Evolutionary conservation across 2,329 filamentous ascomycete species (phyloP).

Genomic region (Orbilia quercus): DNA sequence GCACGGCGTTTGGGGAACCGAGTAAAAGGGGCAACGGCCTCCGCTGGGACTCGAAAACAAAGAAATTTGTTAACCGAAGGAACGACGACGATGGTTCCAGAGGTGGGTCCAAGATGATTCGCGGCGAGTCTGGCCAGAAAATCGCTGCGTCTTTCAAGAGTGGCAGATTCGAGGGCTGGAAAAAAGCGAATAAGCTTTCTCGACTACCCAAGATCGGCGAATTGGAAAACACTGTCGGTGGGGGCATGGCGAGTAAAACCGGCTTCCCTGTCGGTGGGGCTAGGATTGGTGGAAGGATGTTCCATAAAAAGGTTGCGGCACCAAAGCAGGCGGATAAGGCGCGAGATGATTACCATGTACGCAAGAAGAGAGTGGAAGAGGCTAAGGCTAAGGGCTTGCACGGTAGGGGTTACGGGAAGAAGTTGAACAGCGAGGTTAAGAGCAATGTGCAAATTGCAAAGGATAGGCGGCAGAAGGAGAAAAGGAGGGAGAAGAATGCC

Average conservation of each 20-base stretch:
- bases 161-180: constrained; percentile 93
- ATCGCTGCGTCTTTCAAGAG: constrained; percentile 93
- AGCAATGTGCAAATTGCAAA: constrained; percentile 85
- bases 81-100: constrained; percentile 95
- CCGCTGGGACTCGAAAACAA: constrained; percentile 97
- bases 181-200: constrained; percentile 82
- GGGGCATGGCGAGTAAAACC: constrained; percentile 61
- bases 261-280: constrained; percentile 72
- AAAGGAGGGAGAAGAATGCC: constrained; percentile 86
- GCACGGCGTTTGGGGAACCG: constrained; percentile 77
- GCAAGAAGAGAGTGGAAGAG: constrained; percentile 88
- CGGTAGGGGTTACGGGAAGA: constrained; percentile 77
- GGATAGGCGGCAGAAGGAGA: constrained; percentile 80
- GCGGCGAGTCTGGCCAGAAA: constrained; percentile 92
- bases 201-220: constrained; percentile 85
- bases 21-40: constrained; percentile 74
- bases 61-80: constrained; percentile 89
- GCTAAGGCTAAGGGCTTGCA: constrained; percentile 83
- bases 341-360: constrained; percentile 87
- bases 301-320: constrained; percentile 83
- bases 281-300: constrained; percentile 59
- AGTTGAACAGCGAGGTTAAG: constrained; percentile 80
- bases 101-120: constrained; percentile 74
- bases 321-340: constrained; percentile 94
- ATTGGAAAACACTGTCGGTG: constrained; percentile 68